Evolutionary conservation across 1,139 yeast species (phyloP), one percentile per base, ranked within the genome.

Genomic region (Suhomyces kunorum): DNA sequence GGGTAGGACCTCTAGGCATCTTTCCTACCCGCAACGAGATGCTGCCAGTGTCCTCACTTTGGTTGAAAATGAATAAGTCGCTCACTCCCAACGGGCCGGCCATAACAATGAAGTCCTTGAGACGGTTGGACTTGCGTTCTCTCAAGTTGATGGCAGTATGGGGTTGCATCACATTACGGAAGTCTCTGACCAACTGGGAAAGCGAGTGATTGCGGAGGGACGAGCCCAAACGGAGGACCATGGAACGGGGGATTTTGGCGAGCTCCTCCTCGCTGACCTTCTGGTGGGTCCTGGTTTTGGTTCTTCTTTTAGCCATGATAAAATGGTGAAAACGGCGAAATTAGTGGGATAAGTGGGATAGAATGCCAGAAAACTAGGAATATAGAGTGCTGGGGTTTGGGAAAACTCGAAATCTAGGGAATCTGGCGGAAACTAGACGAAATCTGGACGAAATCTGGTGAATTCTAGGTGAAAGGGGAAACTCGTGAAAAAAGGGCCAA

Each of bases 1-100:
- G 68, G 11, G 96, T 89, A 19, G 99, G 99, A 5, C 99, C 99
- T 47, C 90, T 74, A 24, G 98, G 97, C 68, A 92, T 79, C 54
- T 88, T 79, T 2, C 94, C 90, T 38, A 94, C 66, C 56, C 98
- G 78, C 50, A 94, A 69, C 36, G 92, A 83, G 8, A 94, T 83
- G 45, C 81, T 83, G 6, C 97, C 98, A 2, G 84, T 71, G 32
- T 75, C 76, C 51, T 80, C 83, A 32, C 88, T 79, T 58, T 88
- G 96, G 48, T 90, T 84, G 67, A 92, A 89, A 18, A 92, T 72
- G 66, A 92, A 80, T 58, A 94, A 64, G 62, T 92, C 96, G 7
- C 92, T 76, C 11, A 94, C 96, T 26, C 96, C 96, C 38, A 92
- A 71, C 7, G 98, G 98, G 4, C 98, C 98, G 27, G 97, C 89